Percentiles rank a stretch among this genome's conserved stretches.
These are phyloP conservation scores for Torulaspora microellipsoides DNA, from an alignment of 805 yeast genomes.

Conservation along the genomic window DNA sequence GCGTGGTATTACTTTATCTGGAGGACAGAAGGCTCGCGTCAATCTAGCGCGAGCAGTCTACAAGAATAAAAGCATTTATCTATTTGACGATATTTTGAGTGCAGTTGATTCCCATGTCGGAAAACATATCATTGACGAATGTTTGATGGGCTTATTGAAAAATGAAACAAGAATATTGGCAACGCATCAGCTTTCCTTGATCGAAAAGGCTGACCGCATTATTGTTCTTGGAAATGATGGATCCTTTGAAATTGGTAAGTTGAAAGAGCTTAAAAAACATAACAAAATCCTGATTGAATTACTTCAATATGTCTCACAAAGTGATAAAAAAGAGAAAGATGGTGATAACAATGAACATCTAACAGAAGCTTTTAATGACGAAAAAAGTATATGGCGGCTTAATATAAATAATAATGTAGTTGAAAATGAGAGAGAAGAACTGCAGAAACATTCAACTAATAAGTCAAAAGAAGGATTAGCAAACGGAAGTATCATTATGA, in stretches of 20 bases:
- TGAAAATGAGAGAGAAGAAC: constrained; percentile 15
- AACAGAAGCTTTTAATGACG: constrained; percentile 30
- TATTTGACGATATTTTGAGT: constrained; percentile 74
- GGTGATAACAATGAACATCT: constrained; percentile 31
- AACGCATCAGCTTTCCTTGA: constrained; percentile 75
- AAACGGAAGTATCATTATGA: constrained; percentile 40
- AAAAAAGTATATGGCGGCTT: constrained; percentile 14
- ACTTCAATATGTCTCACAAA: constrained; percentile 43
- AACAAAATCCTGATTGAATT: constrained; percentile 48
- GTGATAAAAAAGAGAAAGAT: constrained; percentile 30
- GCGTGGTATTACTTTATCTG: constrained; percentile 80
- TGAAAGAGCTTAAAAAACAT: constrained; percentile 44
- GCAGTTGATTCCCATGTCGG: constrained; percentile 89
- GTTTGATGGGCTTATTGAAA: constrained; percentile 55
- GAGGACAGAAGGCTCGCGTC: constrained; percentile 84
- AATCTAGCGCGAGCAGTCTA: constrained; percentile 77
- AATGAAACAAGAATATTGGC: constrained; percentile 69
- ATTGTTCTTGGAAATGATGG: constrained; percentile 61
- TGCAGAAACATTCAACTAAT: constrained; percentile 18
- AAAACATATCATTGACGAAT: constrained; percentile 63
- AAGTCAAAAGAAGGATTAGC: constrained; percentile 12
- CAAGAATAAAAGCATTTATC: constrained; percentile 57
- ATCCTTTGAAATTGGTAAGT: constrained; percentile 59
- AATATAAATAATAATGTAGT: constrained; percentile 7
- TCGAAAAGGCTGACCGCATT: constrained; percentile 66